Conservation (phyloP, 345 rosid genomes). For the Brassica nigra region DNA sequence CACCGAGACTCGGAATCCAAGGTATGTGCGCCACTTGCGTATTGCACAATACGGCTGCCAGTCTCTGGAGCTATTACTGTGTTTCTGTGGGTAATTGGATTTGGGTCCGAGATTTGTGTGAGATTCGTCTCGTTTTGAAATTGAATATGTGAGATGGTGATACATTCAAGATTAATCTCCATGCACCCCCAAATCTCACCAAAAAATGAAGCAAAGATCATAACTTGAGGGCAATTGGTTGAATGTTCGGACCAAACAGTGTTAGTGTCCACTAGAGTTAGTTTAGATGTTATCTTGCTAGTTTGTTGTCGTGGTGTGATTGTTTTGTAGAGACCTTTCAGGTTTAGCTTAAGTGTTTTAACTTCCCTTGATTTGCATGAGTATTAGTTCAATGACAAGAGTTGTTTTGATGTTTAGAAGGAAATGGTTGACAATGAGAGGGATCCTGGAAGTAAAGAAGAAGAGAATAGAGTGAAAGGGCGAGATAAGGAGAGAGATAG, state of each 20-base stretch:
- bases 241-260: not conserved
- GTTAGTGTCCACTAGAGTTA: not conserved
- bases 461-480: slow-evolving; percentile 46
- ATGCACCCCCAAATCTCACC: not conserved
- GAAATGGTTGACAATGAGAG: slow-evolving; percentile 56
- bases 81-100: not conserved
- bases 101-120: not conserved
- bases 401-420: slow-evolving; percentile 43
- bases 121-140: not conserved
- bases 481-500: slow-evolving; percentile 42
- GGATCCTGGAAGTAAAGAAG: slow-evolving; percentile 55
- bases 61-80: not conserved
- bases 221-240: not conserved
- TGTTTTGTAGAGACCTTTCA: not conserved
- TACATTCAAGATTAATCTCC: not conserved
- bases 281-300: not conserved
- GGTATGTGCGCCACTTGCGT: slow-evolving; percentile 39
- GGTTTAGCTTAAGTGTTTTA: not conserved
- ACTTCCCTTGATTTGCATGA: not conserved
- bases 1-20: slow-evolving; percentile 58
- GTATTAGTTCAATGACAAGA: not conserved
- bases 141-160: not conserved
- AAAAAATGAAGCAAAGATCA: not conserved
- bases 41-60: not conserved
- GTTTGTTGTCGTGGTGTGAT: not conserved